These are phyloP conservation scores for Solanum medicagineum DNA, from an alignment of 257 asterid species.

Conservation along the genomic window DNA sequence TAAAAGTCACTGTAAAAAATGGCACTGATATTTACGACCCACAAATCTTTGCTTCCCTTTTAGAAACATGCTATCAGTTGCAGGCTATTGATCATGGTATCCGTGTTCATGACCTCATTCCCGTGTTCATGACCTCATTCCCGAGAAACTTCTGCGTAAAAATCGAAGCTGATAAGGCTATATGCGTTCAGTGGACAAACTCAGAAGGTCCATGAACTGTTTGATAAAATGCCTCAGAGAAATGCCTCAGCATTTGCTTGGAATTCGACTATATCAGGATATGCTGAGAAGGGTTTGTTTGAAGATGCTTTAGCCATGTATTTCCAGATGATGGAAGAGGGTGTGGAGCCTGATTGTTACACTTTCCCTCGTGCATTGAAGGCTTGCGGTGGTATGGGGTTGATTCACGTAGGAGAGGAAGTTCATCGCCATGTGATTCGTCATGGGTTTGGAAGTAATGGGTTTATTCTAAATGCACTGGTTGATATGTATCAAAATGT, in stretches of 20 bases:
- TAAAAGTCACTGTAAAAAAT: constrained; percentile 38
- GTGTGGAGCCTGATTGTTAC: constrained; percentile 60
- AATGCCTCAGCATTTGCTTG: constrained; percentile 55
- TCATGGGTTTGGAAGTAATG: constrained; percentile 35
- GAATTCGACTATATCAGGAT: constrained; percentile 79
- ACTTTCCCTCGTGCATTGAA: constrained; percentile 80
- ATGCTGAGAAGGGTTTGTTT: constrained; percentile 34
- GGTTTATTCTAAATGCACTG: constrained; percentile 49
- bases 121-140: constrained; percentile 50
- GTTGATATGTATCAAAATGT: constrained; percentile 76
- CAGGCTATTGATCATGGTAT: constrained; percentile 35
- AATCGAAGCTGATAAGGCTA: constrained; percentile 60
- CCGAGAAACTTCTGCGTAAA: constrained; percentile 39
- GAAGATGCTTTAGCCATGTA: constrained; percentile 82
- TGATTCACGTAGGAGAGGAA: constrained; percentile 59
- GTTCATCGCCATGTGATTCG: constrained; percentile 67
- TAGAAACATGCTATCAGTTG: constrained; percentile 60
- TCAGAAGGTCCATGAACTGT: constrained; percentile 63
- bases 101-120: constrained; percentile 47
- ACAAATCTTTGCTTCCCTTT: constrained; percentile 55
- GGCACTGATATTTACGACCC: constrained; percentile 54
- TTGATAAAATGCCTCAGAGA: constrained; percentile 64
- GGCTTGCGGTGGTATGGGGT: constrained; percentile 75
- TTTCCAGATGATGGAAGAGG: constrained; percentile 90
- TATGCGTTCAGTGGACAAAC: constrained; percentile 39